Conservation (phyloP, 1,139 yeast species). For the Torulaspora globosa region DNA sequence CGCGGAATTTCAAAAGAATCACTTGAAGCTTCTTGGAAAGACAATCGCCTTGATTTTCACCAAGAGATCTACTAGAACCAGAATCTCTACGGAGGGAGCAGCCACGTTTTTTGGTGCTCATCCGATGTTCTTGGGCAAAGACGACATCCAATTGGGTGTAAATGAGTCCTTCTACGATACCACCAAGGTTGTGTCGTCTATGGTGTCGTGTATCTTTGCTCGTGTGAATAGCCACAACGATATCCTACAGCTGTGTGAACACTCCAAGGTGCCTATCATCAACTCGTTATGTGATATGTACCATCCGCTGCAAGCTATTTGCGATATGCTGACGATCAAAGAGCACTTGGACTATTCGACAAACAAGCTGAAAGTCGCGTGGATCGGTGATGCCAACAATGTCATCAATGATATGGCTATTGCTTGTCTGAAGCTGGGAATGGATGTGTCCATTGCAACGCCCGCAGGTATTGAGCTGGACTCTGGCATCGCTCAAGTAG, state of each 20-base stretch:
- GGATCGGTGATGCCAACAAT: conserved; percentile 97
- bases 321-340: conserved; percentile 81
- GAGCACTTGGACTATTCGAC: conserved; percentile 57
- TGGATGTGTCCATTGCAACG: conserved; percentile 76
- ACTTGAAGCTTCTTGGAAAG: conserved; percentile 66
- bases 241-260: conserved; percentile 66
- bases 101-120: conserved; percentile 90
- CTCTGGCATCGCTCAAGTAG: conserved; percentile 51
- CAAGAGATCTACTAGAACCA: conserved; percentile 91
- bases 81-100: conserved; percentile 94
- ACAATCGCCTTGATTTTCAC: conserved; percentile 78
- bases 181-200: conserved; percentile 81
- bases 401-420: conserved; percentile 92
- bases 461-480: conserved; percentile 71
- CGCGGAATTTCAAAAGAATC: conserved; percentile 45
- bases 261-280: conserved; percentile 84
- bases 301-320: conserved; percentile 93
- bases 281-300: conserved; percentile 88
- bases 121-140: conserved; percentile 94
- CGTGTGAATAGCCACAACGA: conserved; percentile 84
- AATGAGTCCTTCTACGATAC: conserved; percentile 89
- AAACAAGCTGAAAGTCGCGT: conserved; percentile 64
- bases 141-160: conserved; percentile 93
- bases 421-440: conserved; percentile 82
- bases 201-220: conserved; percentile 96